Conservation (phyloP, 164 flowering plant genomes). For the Tetrastigma voinierianum region DNA sequence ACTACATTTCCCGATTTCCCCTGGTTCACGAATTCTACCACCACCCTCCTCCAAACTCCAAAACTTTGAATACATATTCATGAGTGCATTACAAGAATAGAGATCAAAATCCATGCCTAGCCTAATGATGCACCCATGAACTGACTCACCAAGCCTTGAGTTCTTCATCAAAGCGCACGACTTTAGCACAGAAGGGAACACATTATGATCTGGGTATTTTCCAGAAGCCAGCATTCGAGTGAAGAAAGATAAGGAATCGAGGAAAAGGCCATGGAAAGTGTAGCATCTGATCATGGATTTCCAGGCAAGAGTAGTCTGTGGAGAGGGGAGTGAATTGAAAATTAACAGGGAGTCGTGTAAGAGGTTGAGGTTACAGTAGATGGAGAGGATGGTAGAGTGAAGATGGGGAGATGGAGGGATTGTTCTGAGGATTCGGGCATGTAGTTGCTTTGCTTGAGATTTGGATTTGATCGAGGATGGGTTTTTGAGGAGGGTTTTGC, state of each 20-base stretch:
- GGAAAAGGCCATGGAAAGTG: slow-evolving; percentile 43
- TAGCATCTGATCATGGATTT: slow-evolving; percentile 72
- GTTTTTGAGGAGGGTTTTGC: slow-evolving; percentile 33
- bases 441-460: slow-evolving; percentile 70
- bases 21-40: slow-evolving; percentile 43
- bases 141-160: slow-evolving; percentile 58
- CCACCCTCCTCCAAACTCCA: slow-evolving; percentile 16
- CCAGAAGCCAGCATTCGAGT: slow-evolving; percentile 55
- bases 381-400: slow-evolving; percentile 41
- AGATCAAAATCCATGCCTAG: slow-evolving; percentile 67
- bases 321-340: slow-evolving; percentile 45
- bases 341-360: slow-evolving; percentile 38
- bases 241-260: slow-evolving; percentile 41
- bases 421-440: slow-evolving; percentile 60
- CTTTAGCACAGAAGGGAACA: slow-evolving; percentile 79
- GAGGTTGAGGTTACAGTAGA: slow-evolving; percentile 63
- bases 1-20: not conserved
- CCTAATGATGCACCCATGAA: slow-evolving; percentile 66
- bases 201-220: slow-evolving; percentile 54
- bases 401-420: slow-evolving; percentile 12
- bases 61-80: slow-evolving; percentile 79
- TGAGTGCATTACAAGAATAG: slow-evolving; percentile 81
- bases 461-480: slow-evolving; percentile 41
- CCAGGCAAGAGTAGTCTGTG: slow-evolving; percentile 52
- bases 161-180: slow-evolving; percentile 50